Evolutionary conservation across 306 rosid species (phyloP).

Genomic region (Arachis hypogaea): DNA sequence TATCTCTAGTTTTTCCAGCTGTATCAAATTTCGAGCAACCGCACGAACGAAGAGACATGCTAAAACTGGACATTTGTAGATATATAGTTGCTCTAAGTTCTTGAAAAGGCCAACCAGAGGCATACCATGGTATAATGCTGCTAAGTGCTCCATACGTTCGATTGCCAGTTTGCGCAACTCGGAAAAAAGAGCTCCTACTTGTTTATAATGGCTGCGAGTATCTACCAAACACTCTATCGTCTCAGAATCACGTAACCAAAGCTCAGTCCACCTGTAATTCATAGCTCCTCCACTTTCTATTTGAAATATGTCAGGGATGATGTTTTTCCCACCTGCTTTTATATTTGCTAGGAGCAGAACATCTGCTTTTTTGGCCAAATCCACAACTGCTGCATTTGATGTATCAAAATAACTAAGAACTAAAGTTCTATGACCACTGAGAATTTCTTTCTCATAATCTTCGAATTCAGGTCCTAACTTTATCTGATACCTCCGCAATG

Average conservation of each 20-base stretch:
- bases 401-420: background rate
- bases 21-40: slow-evolving; percentile 19
- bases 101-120: background rate
- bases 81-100: background rate
- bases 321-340: slow-evolving; percentile 10
- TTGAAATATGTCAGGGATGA: slow-evolving; percentile 29
- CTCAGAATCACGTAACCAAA: background rate
- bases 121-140: slow-evolving; percentile 5
- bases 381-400: background rate
- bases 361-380: slow-evolving; percentile 28
- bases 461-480: background rate
- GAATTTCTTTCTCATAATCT: background rate
- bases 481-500: slow-evolving; percentile 18
- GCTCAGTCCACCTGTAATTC: background rate
- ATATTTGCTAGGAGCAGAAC: background rate
- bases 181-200: slow-evolving; percentile 9
- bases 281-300: background rate
- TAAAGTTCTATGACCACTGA: slow-evolving; percentile 1
- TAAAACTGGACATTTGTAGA: background rate
- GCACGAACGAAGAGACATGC: background rate
- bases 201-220: background rate
- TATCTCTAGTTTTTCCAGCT: background rate
- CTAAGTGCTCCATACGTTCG: background rate
- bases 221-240: slow-evolving; percentile 10
- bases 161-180: slow-evolving; percentile 8